Base-by-base conservation (phyloP, 2,329 filamentous ascomycete genomes). In the Cryphonectria naterciae region DNA sequence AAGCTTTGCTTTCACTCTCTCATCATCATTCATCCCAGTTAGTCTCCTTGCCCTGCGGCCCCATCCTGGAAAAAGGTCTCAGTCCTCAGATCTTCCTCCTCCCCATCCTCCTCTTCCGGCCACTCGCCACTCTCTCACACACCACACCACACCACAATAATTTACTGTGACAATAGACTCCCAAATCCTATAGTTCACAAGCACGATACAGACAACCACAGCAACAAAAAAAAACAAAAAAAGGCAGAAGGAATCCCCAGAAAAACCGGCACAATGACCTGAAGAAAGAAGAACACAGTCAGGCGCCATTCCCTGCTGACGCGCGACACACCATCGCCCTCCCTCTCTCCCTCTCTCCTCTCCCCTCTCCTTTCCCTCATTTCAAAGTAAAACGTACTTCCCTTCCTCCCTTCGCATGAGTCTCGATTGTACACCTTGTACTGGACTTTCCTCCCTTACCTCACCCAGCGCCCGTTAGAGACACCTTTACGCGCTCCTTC, bases 211-310 rank as follows among this genome's bases (percentile, higher is more conserved):
- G 25, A 37, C n/a, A 62, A 61, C 8, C n/a, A n/a, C n/a, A n/a
- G n/a, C n/a, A n/a, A n/a, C n/a, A n/a, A n/a, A n/a, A n/a, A 49
- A n/a, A 1, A 49, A 10, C 32, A n/a, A 49, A 67, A 69, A 63
- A 66, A 54, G 28, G 52, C 35, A 39, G 8, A 62, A 46, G 54
- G 37, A 56, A 25, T 32, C 13, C 35, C 15, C 43, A 39, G 37
- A 32, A 62, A 62, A 28, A 15, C 62, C 32, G 52, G 62, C 54
- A 68, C 62, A 63, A 71, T 71, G 70, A 35, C 49, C 32, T 71
- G 32, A 49, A 69, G 52, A 69, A 35, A 69, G 70, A 69, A 13
- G 25, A 25, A 10, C 10, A 46, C 17, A 65, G 43, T 22, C 28
- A 32, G 58, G 62, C 56, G 52, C 61, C 62, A 66, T 60, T 43